Evolutionary conservation across 257 asterid genomes (phyloP).

Genomic region (Gardenia jasminoides): DNA sequence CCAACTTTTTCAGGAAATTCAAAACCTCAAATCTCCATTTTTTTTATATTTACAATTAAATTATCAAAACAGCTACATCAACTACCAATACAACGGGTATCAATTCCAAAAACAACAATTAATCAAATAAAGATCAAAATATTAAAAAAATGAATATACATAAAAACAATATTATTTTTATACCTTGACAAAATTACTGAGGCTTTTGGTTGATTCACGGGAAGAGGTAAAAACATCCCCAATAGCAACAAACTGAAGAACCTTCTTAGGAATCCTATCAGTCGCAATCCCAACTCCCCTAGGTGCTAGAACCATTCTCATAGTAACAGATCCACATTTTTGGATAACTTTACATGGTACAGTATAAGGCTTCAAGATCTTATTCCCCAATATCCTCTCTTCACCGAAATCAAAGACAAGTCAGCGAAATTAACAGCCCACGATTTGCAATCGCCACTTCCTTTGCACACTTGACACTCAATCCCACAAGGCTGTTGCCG

Average conservation of each 20-base stretch:
- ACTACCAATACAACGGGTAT: too few species aligned
- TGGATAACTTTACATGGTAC: conserved; percentile 94
- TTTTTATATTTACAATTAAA: too few species aligned
- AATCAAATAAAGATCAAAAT: too few species aligned
- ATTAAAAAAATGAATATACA: too few species aligned
- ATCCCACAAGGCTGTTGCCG: conserved; percentile 75
- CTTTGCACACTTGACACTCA: conserved; percentile 86
- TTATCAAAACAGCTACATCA: too few species aligned
- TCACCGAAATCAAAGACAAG: conserved; percentile 73
- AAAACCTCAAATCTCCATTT: too few species aligned
- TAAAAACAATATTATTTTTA: too few species aligned
- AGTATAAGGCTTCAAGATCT: conserved; percentile 80
- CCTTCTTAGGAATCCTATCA: conserved; percentile 86
- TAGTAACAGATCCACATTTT: conserved; percentile 85
- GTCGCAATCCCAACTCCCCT: conserved; percentile 88
- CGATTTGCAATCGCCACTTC: conserved; percentile 93
- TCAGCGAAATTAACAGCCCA: conserved; percentile 80
- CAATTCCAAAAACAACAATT: too few species aligned
- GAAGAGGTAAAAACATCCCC: conserved; percentile 84
- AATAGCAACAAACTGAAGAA: conserved; percentile 86
- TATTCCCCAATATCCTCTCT: conserved; percentile 97
- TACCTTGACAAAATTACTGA: conserved; percentile 93
- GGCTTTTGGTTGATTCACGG: conserved; percentile 88
- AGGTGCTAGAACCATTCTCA: conserved; percentile 91
- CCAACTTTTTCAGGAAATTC: too few species aligned